These are phyloP conservation scores for Samsoniella hepiali DNA, from an alignment of 2,329 filamentous ascomycete genomes.

Conservation along the genomic window DNA sequence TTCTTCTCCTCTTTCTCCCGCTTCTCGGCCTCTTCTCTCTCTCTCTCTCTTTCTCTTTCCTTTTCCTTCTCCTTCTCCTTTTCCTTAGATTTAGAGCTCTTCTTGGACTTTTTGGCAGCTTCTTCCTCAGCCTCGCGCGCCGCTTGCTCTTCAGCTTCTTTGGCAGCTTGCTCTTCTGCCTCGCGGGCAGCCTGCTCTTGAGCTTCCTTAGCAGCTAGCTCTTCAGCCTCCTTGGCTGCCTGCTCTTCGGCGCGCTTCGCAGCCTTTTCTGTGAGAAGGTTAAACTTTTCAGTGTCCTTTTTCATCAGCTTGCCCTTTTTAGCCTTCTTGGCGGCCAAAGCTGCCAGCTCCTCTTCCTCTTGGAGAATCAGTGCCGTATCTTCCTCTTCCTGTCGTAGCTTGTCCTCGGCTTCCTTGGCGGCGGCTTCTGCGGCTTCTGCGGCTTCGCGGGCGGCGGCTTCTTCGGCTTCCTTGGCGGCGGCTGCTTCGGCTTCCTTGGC, in stretches of 20 bases:
- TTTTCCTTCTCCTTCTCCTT: constrained; percentile 33
- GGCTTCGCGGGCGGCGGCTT: constrained; percentile 21
- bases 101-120: constrained; percentile 32
- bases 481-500: constrained; percentile 26
- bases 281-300: constrained; percentile 30
- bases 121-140: constrained; percentile 30
- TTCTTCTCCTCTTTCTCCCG: constrained; percentile 24
- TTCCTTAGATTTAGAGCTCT: constrained; percentile 36
- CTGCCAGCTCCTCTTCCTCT: constrained; percentile 39
- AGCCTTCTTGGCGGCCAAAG: constrained; percentile 46
- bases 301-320: constrained; percentile 44
- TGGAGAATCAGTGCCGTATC: constrained; percentile 24
- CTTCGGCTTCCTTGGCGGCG: constrained; percentile 32
- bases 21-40: constrained; percentile 23
- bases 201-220: constrained; percentile 26
- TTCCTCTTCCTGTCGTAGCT: constrained; percentile 27
- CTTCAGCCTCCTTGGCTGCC: constrained; percentile 27
- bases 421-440: constrained; percentile 31
- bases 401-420: constrained; percentile 29
- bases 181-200: constrained; percentile 26
- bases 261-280: constrained; percentile 23
- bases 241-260: constrained; percentile 23
- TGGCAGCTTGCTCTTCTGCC: constrained; percentile 27
- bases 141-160: constrained; percentile 30
- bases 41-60: constrained; percentile 23